Evolutionary conservation across 306 rosid species (phyloP).

Genomic region (Quercus berberidifolia): DNA sequence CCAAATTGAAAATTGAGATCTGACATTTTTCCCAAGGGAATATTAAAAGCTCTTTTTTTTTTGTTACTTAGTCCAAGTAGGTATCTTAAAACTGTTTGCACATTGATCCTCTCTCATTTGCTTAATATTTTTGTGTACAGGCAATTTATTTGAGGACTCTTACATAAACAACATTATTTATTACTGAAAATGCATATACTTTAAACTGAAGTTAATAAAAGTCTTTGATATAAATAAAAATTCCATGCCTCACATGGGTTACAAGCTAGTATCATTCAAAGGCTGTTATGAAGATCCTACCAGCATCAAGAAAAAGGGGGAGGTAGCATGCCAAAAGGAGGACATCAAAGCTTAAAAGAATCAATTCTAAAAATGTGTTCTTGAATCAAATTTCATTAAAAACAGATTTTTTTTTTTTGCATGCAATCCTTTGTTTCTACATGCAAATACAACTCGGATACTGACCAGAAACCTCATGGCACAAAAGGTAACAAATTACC

Average conservation of each 20-base stretch:
- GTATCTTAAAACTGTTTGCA: background rate
- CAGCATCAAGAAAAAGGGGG: background rate
- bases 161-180: too few relatives aligned
- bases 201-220: too few relatives aligned
- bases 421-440: background rate
- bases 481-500: constrained; percentile 40
- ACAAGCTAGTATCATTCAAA: background rate
- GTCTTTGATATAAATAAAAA: too few relatives aligned
- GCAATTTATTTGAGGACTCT: too few relatives aligned
- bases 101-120: background rate
- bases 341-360: background rate
- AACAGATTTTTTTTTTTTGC: background rate
- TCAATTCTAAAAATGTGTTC: background rate
- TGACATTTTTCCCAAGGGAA: background rate
- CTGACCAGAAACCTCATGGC: background rate
- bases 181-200: too few relatives aligned
- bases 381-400: background rate
- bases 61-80: too few relatives aligned
- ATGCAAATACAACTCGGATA: background rate
- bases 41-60: background rate
- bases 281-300: background rate
- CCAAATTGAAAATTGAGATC: background rate
- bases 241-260: too few relatives aligned
- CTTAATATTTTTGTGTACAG: too few relatives aligned
- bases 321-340: background rate